Conservation (phyloP, 768 basidiomycete species). For the Lyophyllum decastes region DNA sequence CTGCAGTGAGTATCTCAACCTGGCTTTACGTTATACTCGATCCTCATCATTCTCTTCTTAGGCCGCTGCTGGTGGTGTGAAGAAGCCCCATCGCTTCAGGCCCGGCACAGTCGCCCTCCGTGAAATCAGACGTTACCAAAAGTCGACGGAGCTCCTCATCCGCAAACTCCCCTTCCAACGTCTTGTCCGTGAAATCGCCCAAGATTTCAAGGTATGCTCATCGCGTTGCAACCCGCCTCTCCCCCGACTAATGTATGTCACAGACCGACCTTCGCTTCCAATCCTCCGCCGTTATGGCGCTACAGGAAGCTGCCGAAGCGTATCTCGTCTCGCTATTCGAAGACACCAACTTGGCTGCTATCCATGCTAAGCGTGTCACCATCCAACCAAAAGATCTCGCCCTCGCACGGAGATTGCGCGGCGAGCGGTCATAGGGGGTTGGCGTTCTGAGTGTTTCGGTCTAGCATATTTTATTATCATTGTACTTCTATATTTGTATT, state of each 20-base stretch:
- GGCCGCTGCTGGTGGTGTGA: constrained; percentile 87
- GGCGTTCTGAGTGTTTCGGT: constrained; percentile 1
- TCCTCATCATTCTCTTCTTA: constrained; percentile 31
- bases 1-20: constrained; percentile 50
- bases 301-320: constrained; percentile 89
- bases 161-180: constrained; percentile 94
- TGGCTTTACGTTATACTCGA: constrained; percentile 37
- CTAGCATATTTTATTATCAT: constrained; percentile 16
- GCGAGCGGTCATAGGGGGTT: constrained; percentile 63
- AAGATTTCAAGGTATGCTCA: constrained; percentile 80
- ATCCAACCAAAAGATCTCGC: constrained; percentile 84
- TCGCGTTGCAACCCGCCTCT: neutral
- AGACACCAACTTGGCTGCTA: constrained; percentile 64
- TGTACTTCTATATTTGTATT: constrained; percentile 24
- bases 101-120: constrained; percentile 92
- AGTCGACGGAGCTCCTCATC: constrained; percentile 90
- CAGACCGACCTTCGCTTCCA: constrained; percentile 93
- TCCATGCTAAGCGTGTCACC: constrained; percentile 86
- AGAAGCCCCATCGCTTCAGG: constrained; percentile 93
- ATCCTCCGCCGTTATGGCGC: constrained; percentile 88
- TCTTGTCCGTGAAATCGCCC: constrained; percentile 93
- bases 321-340: constrained; percentile 83
- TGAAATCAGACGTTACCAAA: constrained; percentile 91
- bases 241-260: neutral
- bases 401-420: constrained; percentile 70